Evolutionary conservation across 2,329 filamentous ascomycete species (phyloP), one percentile per base, ranked within the genome.

Genomic region (Aspergillus puulaauensis): DNA sequence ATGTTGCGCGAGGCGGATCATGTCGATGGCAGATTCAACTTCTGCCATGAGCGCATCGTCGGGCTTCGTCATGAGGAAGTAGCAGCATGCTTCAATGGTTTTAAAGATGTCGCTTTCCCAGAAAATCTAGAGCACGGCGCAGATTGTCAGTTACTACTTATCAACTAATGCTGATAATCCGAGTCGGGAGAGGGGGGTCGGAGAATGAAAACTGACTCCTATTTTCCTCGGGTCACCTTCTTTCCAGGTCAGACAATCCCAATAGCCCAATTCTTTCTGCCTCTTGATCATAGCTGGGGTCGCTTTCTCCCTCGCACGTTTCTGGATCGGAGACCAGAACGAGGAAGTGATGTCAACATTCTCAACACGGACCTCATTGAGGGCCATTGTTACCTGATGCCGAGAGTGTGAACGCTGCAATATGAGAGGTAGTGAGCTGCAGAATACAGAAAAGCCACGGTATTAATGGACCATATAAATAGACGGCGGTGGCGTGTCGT

Each of bases 71-170:
- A 70, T 61, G 14, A 66, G 53, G 19, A 84, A 80, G 61, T 87
- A 86, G 60, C 83, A 86, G 3, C 83, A 84, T 0, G 80, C 83
- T 69, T 87, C 84, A 52, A 86, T 83, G 82, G 83, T 86, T 69
- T 87, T 87, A 11, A 78, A 83, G 19, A 83, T 68, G 67, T 82
- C 80, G 0, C 75, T 79, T 63, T 87, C 84, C 83, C 84, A 86
- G 66, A 86, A 87, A 1, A 84, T 70, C 55, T 57, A 19, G 19
- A 19, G 19, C 19, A 19, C 19, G 19, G 27, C 3, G 17, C 11
- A 3, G 11, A 9, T 35, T 2, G 15, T 43, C n/a, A 17, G 15
- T 43, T 2, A 19, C 14, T 11, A n/a, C 9, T 41, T 19, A 19
- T 19, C 3, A 14, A 27, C 23, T 23, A 21, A n/a, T n/a, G n/a